Conservation (phyloP, 164 flowering plant species). For the Umbilicus rupestris region DNA sequence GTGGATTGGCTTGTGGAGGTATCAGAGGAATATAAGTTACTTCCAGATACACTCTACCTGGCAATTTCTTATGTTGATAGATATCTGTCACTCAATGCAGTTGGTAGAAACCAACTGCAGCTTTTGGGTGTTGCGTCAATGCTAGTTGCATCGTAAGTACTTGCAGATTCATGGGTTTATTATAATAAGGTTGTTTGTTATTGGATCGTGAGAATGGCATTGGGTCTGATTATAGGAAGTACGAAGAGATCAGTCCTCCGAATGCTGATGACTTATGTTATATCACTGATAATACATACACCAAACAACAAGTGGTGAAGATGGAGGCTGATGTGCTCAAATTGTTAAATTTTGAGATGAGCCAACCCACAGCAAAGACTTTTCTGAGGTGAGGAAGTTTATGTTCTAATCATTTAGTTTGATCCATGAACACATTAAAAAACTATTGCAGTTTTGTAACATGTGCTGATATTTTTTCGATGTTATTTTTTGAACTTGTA, state of each 20-base stretch:
- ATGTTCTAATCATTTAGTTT: not conserved
- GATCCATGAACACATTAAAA: too few relatives aligned
- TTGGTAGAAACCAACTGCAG: conserved; percentile 26
- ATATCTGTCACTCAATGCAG: conserved; percentile 21
- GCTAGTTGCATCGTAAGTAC: conserved; percentile 14
- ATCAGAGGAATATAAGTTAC: conserved; percentile 23
- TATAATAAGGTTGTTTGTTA: not conserved
- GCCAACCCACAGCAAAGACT: conserved; percentile 11
- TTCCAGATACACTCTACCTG: conserved; percentile 21
- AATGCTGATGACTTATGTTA: conserved; percentile 77
- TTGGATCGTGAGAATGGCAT: not conserved
- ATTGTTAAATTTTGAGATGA: conserved; percentile 64
- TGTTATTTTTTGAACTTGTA: conserved; percentile 16
- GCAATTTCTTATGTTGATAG: conserved; percentile 23
- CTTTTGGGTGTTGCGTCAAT: conserved; percentile 21
- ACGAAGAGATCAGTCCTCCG: conserved; percentile 81
- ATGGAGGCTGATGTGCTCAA: conserved; percentile 73
- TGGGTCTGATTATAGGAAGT: conserved; percentile 33
- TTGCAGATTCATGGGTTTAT: too few relatives aligned
- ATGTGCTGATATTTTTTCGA: not conserved
- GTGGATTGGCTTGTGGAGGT: conserved; percentile 24
- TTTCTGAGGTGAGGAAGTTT: conserved; percentile 6
- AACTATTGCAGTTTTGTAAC: not conserved
- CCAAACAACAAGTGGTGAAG: conserved; percentile 66
- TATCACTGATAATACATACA: conserved; percentile 73